Evolutionary conservation across 1,284 basidiomycete genomes (phyloP).

Genomic region (Agroathelia rolfsii): DNA sequence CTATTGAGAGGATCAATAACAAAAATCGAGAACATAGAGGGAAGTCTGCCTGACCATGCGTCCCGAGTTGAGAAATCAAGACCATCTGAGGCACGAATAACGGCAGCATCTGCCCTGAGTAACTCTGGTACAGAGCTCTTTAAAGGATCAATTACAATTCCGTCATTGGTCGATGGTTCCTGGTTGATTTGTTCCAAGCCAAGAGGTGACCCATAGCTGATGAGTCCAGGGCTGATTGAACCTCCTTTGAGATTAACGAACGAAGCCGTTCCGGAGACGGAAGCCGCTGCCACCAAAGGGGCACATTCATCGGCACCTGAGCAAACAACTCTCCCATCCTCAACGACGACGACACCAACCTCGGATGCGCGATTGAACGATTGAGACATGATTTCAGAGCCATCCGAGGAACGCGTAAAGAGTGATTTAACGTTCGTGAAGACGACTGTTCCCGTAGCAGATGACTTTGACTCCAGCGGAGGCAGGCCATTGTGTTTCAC

Average conservation of each 20-base stretch:
- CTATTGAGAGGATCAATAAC: constrained; percentile 24
- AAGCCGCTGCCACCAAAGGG: constrained; percentile 4
- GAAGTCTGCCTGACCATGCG: constrained; percentile 40
- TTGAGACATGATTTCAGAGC: constrained; percentile 15
- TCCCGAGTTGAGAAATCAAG: constrained; percentile 63
- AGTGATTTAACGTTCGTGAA: constrained; percentile 55
- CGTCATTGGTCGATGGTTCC: constrained; percentile 65
- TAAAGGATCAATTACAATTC: constrained; percentile 43
- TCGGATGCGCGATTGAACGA: constrained; percentile 18
- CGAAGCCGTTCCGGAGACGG: constrained; percentile 8
- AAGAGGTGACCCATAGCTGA: constrained; percentile 49
- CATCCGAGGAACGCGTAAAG: constrained; percentile 31
- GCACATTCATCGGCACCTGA: constrained; percentile 20
- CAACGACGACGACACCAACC: constrained; percentile 28
- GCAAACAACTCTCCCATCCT: constrained; percentile 34
- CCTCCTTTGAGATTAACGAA: constrained; percentile 37
- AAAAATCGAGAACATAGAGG: constrained; percentile 15
- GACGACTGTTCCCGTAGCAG: constrained; percentile 31
- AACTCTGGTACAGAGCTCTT: constrained; percentile 30
- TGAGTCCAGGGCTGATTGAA: constrained; percentile 44
- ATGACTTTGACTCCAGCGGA: constrained; percentile 35
- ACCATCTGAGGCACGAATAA: constrained; percentile 66
- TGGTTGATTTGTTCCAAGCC: constrained; percentile 51
- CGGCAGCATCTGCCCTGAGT: constrained; percentile 38
- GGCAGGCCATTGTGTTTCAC: constrained; percentile 60